These are phyloP conservation scores for Malassezia obtusa DNA, from an alignment of 1,284 basidiomycete species.

Conservation along the genomic window DNA sequence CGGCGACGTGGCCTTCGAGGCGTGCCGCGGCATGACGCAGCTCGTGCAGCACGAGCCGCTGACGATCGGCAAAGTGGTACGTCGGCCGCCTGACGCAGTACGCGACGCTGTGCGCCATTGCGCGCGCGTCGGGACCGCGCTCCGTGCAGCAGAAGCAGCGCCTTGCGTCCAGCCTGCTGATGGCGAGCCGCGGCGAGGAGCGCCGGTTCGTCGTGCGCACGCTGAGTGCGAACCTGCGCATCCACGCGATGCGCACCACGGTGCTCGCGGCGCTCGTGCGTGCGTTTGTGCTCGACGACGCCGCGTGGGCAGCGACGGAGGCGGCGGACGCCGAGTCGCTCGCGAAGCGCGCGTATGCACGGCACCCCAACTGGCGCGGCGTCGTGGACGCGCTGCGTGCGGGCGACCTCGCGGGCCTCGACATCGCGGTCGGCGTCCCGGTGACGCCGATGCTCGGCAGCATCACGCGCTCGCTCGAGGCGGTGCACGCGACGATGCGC, in stretches of 20 bases:
- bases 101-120: slow-evolving; percentile 49
- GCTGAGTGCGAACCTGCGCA: slow-evolving; percentile 67
- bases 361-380: slow-evolving; percentile 78
- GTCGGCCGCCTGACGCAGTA: neutral
- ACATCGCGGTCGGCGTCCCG: slow-evolving; percentile 60
- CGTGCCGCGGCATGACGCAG: slow-evolving; percentile 37
- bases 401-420: slow-evolving; percentile 45
- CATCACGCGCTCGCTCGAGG: slow-evolving; percentile 67
- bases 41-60: slow-evolving; percentile 36
- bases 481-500: slow-evolving; percentile 64
- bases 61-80: slow-evolving; percentile 36
- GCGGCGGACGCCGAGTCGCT: slow-evolving; percentile 34
- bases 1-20: slow-evolving; percentile 45
- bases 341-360: slow-evolving; percentile 54
- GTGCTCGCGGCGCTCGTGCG: slow-evolving; percentile 73
- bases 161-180: slow-evolving; percentile 69
- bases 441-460: slow-evolving; percentile 53
- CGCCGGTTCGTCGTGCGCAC: slow-evolving; percentile 72
- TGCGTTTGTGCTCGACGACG: slow-evolving; percentile 57
- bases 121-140: slow-evolving; percentile 60
- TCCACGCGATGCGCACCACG: slow-evolving; percentile 72
- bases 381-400: slow-evolving; percentile 58
- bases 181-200: slow-evolving; percentile 77
- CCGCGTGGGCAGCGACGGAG: slow-evolving; percentile 28
- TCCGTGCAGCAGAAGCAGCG: slow-evolving; percentile 67